A percentile compares a stretch with the other conserved stretches of the same genome.
Conservation (phyloP, 1,284 basidiomycete genomes). For the Boletus smithii region DNA sequence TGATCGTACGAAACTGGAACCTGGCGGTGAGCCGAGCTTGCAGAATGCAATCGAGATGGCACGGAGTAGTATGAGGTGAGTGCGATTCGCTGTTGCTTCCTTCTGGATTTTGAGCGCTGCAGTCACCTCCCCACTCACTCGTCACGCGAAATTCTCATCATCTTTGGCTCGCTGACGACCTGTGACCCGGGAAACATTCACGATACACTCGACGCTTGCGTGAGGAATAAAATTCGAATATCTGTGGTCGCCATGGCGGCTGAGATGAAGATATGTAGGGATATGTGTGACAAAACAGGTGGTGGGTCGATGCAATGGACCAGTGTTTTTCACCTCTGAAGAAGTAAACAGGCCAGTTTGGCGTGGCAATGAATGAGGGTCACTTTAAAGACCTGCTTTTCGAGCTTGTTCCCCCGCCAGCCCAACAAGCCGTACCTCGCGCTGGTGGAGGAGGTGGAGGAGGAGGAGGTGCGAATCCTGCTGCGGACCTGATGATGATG, state of each 20-base stretch:
- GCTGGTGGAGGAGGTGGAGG: conserved; percentile 44
- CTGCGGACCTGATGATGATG: conserved; percentile 97
- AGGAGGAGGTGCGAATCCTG: conserved; percentile 52
- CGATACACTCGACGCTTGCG: conserved; percentile 81
- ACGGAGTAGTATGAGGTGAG: conserved; percentile 80
- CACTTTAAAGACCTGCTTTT: conserved; percentile 95
- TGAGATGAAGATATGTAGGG: conserved; percentile 96
- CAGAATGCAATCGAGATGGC: conserved; percentile 99
- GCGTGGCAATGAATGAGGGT: conserved; percentile 95
- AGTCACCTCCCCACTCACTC: conserved; percentile 95
- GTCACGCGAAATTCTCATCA: conserved; percentile 89
- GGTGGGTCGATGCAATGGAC: conserved; percentile 46
- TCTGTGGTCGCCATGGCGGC: conserved; percentile 91
- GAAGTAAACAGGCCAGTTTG: conserved; percentile 71
- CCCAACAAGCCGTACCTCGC: conserved; percentile 66
- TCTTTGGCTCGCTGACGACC: conserved; percentile 94
- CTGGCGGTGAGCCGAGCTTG: conserved; percentile 88
- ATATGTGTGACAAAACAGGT: conserved; percentile 85
- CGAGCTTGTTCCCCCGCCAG: conserved; percentile 93
- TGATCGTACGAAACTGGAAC: conserved; percentile 86
- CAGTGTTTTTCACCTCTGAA: conserved; percentile 6
- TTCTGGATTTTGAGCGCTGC: conserved; percentile 8
- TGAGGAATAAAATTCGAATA: conserved; percentile 82
- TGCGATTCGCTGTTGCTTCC: conserved; percentile 14
- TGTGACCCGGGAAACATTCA: conserved; percentile 97